These are phyloP conservation scores for Ophiostoma montium DNA, from an alignment of 2,329 filamentous ascomycete species.

Conservation along the genomic window DNA sequence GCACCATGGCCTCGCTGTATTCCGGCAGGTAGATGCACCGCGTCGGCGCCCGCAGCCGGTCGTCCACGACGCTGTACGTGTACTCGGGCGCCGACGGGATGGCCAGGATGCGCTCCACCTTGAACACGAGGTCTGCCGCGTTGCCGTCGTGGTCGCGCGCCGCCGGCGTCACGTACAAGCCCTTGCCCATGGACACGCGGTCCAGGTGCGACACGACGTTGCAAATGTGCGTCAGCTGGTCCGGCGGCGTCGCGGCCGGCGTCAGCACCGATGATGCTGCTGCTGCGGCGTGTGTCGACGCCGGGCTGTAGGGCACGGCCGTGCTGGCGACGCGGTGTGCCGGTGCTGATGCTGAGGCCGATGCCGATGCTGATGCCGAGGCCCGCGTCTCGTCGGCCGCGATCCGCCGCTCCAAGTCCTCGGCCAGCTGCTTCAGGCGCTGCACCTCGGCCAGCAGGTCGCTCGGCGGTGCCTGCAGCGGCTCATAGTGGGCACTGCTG, in stretches of 20 bases:
- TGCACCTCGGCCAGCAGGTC: slow-evolving; percentile 3
- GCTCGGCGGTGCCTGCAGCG: not conserved
- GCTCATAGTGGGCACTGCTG: not conserved
- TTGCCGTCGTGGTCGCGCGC: not conserved
- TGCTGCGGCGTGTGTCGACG: not conserved
- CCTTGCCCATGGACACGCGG: slow-evolving; percentile 7
- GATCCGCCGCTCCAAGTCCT: slow-evolving; percentile 4
- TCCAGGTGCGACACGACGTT: slow-evolving; percentile 5
- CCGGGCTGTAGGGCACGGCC: not conserved
- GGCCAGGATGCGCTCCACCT: not conserved
- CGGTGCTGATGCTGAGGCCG: not conserved
- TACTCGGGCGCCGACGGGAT: slow-evolving; percentile 1
- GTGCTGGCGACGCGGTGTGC: not conserved
- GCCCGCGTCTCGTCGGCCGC: not conserved
- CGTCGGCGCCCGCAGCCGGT: not conserved
- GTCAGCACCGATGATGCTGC: not conserved
- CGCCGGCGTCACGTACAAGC: not conserved
- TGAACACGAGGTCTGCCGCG: not conserved
- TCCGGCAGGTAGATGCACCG: slow-evolving; percentile 2
- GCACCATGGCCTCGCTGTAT: not conserved
- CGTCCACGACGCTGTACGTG: not conserved
- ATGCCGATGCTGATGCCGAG: not conserved
- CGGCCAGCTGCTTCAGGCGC: slow-evolving; percentile 1
- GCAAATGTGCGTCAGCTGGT: slow-evolving; percentile 2
- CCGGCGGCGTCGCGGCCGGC: not conserved